A percentile compares a stretch with the other conserved stretches of the same genome.
Conservation (phyloP, 2,329 filamentous ascomycete genomes). For the Chaetomiaceae sp. region DNA sequence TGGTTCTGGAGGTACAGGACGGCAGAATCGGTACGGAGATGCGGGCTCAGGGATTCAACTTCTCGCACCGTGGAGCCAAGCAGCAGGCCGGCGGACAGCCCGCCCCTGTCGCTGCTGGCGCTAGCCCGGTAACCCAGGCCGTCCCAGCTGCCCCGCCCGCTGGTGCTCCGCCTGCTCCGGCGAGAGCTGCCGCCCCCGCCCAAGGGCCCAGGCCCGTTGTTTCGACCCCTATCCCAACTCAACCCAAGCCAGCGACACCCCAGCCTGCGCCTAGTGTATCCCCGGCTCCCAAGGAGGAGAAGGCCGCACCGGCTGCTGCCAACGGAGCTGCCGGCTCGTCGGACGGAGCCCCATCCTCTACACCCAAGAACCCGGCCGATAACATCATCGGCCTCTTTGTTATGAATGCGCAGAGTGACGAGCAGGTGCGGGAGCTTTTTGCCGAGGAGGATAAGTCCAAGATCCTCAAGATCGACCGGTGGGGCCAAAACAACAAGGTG, state of each 20-base stretch:
- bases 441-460: conserved; percentile 77
- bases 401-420: conserved; percentile 76
- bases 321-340: conserved; percentile 52
- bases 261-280: conserved; percentile 39
- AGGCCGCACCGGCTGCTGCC: conserved; percentile 41
- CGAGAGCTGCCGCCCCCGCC: conserved; percentile 36
- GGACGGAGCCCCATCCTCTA: conserved; percentile 53
- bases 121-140: conserved; percentile 31
- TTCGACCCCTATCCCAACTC: conserved; percentile 32
- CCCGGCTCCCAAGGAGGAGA: conserved; percentile 56
- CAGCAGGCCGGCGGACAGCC: conserved; percentile 44
- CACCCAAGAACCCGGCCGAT: conserved; percentile 56
- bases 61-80: conserved; percentile 90
- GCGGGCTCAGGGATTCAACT: conserved; percentile 98
- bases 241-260: conserved; percentile 48
- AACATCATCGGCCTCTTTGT: conserved; percentile 84
- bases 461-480: conserved; percentile 74
- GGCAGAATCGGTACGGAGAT: conserved; percentile 97
- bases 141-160: conserved; percentile 33
- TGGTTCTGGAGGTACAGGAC: conserved; percentile 91
- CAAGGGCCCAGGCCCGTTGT: conserved; percentile 42
- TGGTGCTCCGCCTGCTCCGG: conserved; percentile 21
- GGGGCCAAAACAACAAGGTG: conserved; percentile 74
- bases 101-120: conserved; percentile 37
- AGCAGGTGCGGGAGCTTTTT: conserved; percentile 78